phyloP scores from a whole-genome alignment of 78 protist species.

The Dictyostelium brefeldianum region DNA sequence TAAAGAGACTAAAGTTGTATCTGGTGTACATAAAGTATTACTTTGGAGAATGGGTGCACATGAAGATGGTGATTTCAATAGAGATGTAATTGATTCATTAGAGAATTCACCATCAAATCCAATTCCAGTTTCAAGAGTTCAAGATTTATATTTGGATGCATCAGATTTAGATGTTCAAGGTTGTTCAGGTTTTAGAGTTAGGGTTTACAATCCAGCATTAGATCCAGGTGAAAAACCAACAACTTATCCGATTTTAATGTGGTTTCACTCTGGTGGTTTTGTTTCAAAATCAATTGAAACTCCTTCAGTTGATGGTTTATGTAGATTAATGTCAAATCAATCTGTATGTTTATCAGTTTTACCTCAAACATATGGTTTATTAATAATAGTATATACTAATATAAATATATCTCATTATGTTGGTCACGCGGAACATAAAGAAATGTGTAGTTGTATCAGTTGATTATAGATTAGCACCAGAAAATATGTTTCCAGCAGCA shows the following conservation, averaged over 20 bases:
- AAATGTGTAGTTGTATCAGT: constrained; percentile 64
- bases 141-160: constrained; percentile 48
- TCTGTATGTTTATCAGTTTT: constrained; percentile 26
- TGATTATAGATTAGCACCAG: constrained; percentile 82
- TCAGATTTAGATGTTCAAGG: constrained; percentile 72
- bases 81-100: constrained; percentile 44
- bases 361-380: not conserved
- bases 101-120: constrained; percentile 44
- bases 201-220: constrained; percentile 68
- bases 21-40: constrained; percentile 52
- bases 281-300: constrained; percentile 67
- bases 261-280: constrained; percentile 82
- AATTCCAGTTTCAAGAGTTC: constrained; percentile 75
- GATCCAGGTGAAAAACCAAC: constrained; percentile 54
- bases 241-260: constrained; percentile 64
- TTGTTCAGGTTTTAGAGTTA: constrained; percentile 70
- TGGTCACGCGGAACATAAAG: too few relatives aligned
- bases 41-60: constrained; percentile 80
- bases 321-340: constrained; percentile 67
- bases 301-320: constrained; percentile 73
- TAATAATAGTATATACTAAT: not conserved
- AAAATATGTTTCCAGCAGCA: constrained; percentile 69
- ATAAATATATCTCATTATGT: too few relatives aligned
- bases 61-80: constrained; percentile 73
- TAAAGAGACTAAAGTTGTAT: constrained; percentile 65